Conservation (phyloP, 2,329 filamentous ascomycete species). For the Aspergillus chevalieri region DNA sequence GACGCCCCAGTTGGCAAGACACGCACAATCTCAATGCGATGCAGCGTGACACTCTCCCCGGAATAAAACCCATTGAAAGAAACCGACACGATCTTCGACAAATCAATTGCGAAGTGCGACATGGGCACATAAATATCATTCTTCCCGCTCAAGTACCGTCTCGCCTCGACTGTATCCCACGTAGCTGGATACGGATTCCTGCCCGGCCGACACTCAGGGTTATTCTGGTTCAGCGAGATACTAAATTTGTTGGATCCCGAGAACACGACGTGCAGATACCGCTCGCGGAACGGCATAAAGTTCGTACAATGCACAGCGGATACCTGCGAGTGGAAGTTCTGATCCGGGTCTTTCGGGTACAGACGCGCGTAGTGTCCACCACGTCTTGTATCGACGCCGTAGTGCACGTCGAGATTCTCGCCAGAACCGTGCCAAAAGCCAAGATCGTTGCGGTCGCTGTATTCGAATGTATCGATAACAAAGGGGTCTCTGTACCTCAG, state of each 20-base stretch:
- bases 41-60: conserved; percentile 45
- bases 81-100: conserved; percentile 51
- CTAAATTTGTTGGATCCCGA: conserved; percentile 58
- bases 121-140: conserved; percentile 61
- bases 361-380: conserved; percentile 44
- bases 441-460: conserved; percentile 50
- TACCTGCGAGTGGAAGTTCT: conserved; percentile 57
- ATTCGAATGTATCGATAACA: conserved; percentile 57
- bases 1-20: conserved; percentile 47
- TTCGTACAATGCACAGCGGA: conserved; percentile 50
- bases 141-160: conserved; percentile 48
- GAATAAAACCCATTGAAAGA: conserved; percentile 61
- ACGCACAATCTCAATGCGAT: conserved; percentile 56
- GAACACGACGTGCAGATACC: conserved; percentile 61
- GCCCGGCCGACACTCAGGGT: conserved; percentile 51
- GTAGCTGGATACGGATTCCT: conserved; percentile 59
- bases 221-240: conserved; percentile 62
- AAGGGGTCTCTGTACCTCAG: conserved; percentile 9
- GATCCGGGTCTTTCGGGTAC: conserved; percentile 54
- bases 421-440: conserved; percentile 62
- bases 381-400: conserved; percentile 37
- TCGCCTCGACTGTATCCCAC: conserved; percentile 61
- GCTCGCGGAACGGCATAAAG: conserved; percentile 48
- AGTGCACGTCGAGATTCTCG: conserved; percentile 51
- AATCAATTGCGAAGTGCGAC: conserved; percentile 59